These are phyloP conservation scores for Nakaseomyces delphensis DNA, from an alignment of 1,139 yeast genomes.

Conservation along the genomic window DNA sequence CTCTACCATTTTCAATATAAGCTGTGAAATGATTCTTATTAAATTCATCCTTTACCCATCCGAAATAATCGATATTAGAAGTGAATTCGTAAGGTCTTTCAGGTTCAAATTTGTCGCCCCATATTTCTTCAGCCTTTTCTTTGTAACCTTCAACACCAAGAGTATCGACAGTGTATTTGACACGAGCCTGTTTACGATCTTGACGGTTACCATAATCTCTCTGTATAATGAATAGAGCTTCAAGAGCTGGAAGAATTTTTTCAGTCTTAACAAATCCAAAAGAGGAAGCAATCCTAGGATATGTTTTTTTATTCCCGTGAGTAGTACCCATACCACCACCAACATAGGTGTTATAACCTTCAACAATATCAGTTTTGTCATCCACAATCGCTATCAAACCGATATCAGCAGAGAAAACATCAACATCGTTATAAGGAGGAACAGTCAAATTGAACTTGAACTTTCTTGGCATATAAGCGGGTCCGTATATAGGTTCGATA, in stretches of 20 bases:
- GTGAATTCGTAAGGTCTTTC: constrained; percentile 68
- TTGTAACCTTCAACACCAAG: constrained; percentile 79
- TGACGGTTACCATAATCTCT: constrained; percentile 93
- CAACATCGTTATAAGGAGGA: constrained; percentile 96
- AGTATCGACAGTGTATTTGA: constrained; percentile 93
- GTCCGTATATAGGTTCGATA: constrained; percentile 81
- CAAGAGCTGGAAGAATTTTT: constrained; percentile 70
- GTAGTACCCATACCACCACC: constrained; percentile 99
- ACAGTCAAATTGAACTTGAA: constrained; percentile 91
- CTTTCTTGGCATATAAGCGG: constrained; percentile 87
- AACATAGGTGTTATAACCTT: constrained; percentile 78
- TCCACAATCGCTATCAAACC: constrained; percentile 87
- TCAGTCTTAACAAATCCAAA: constrained; percentile 69
- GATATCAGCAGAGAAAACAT: constrained; percentile 90
- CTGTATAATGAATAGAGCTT: constrained; percentile 87
- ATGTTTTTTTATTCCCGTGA: constrained; percentile 92
- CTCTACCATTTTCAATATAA: constrained; percentile 94
- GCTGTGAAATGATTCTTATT: constrained; percentile 87
- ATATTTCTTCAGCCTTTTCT: constrained; percentile 68
- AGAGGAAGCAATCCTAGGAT: constrained; percentile 87
- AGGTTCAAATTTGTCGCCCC: constrained; percentile 67
- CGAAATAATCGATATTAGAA: constrained; percentile 84
- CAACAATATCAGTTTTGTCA: constrained; percentile 43
- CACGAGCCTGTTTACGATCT: constrained; percentile 95
- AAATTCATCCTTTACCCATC: constrained; percentile 87